Evolutionary conservation across 192 early-diverging fungal genomes (phyloP), one percentile per base, ranked within the genome.

Genomic region (Phlyctochytrium arcticum): DNA sequence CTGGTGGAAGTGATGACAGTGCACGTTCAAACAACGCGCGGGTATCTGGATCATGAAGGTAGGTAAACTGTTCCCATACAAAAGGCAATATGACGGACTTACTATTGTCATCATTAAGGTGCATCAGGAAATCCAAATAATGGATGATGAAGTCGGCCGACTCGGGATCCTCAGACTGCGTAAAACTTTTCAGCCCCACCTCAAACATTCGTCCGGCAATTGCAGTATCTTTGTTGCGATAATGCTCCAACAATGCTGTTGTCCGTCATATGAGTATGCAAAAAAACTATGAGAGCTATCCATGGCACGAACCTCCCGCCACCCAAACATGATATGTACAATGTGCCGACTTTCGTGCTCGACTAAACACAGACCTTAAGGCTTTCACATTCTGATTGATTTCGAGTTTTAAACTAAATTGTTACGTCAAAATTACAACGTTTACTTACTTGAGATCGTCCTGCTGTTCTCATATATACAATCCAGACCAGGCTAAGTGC

Each of bases 131-230:
- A 60, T 89, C 86, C 57, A 98, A 73, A 64, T 98, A 98, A 49
- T 90, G 78, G 36, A 79, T 60, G 37, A 95, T 85, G 74, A 85
- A 94, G 5, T 61, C 44, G 10, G 68, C 33, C 17, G 69, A 57
- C 19, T 83, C 82, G 4, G 85, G 69, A 56, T 90, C 82, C 48
- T 90, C 87, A 5, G 79, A 78, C 15, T 57, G 65, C 12, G 42
- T 55, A 75, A 92, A 92, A 1, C 68, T 59, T 69, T 95, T 96
- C 57, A 91, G 72, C 24, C 90, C 92, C n/a, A 89, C 65, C 68
- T 92, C 91, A 75, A 98, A 96, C 36, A 98, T 87, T 57, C 89
- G 89, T 32, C 89, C 90, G 1, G 94, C 95, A 53, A 96, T 81
- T 2, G 58, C 69, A 1, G 86, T 70, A 59, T 93, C 89, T 77